Evolutionary conservation across 495 filamentous ascomycete genomes (phyloP), one percentile per base, ranked within the genome.

Genomic region (Podospora bellae-mahoneyi): DNA sequence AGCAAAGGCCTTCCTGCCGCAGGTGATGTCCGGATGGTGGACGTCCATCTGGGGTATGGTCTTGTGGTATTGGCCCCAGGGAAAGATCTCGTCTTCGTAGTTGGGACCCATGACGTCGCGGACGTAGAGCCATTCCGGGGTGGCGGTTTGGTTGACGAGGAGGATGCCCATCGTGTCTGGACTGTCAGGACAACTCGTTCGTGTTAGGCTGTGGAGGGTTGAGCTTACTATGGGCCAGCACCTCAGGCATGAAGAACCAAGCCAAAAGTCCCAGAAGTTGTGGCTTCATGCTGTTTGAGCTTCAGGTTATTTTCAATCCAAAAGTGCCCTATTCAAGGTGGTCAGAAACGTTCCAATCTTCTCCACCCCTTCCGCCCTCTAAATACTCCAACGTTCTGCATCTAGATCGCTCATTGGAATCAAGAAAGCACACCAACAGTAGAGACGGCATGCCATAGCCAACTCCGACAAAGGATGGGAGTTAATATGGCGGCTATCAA

Each of bases 71-170:
- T 69, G 70, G 34, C 53, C 60, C 57, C 55, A 48, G 13, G 39
- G 39, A 16, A 48, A 48, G 0, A 48, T 62, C 32, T 44, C 64
- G 27, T 48, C 65, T 58, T 57, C 54, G 23, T 64, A 7, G 20
- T 15, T 3, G 23, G 56, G 26, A 19, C 44, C 5, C 3, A 60
- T 30, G 10, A 64, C 64, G n/a, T 28, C 71, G 66, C 62, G 68
- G 48, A 74, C 65, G 48, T 74, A 74, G 66, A 67, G 67, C 68
- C 68, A 73, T 60, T 68, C 64, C 16, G 72, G 62, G 9, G 73
- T 67, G 62, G 74, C 79, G 6, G 79, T 79, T 48, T 69, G 85
- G 23, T 80, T 85, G 18, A 82, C 83, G 3, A 74, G 77, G 7
- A 78, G 59, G 23, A 71, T 71, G 4, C 69, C 69, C n/a, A 64